A percentile compares a stretch with the other conserved stretches of the same genome.
Conservation (phyloP, 148 eudicot species). For the Rhododendron griersonianum region DNA sequence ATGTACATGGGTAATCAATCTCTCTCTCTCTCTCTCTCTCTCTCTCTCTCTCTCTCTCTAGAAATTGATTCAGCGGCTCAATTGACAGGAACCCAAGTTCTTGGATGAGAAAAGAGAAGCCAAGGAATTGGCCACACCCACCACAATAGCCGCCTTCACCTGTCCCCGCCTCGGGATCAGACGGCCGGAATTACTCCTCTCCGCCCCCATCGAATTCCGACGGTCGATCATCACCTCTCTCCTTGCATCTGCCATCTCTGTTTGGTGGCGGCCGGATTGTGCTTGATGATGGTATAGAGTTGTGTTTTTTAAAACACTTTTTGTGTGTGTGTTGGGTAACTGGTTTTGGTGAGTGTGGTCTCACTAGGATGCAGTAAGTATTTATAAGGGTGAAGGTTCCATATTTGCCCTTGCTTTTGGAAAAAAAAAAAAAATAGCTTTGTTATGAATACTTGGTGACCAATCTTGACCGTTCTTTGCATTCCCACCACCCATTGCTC, state of each 20-base stretch:
- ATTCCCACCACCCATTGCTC: not conserved
- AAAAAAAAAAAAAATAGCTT: not conserved
- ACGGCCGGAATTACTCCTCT: constrained; percentile 20
- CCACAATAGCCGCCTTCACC: constrained; percentile 28
- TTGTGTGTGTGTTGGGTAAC: not conserved
- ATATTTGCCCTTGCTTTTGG: not conserved
- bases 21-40: not conserved
- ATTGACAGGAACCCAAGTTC: not conserved
- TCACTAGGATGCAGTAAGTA: not conserved
- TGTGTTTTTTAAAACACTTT: not conserved
- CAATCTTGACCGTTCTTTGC: not conserved
- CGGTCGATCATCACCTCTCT: constrained; percentile 1
- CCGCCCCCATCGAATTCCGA: not conserved
- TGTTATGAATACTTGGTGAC: not conserved
- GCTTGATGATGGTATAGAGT: not conserved
- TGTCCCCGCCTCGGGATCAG: constrained; percentile 34
- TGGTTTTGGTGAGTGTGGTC: not conserved
- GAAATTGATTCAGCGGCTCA: not conserved
- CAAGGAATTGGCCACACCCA: constrained; percentile 26
- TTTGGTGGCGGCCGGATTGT: not conserved
- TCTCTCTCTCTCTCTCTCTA: not conserved
- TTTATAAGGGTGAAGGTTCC: not conserved
- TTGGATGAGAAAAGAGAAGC: constrained; percentile 13
- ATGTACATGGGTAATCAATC: not conserved
- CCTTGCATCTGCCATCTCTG: constrained; percentile 18